Evolutionary conservation across 768 basidiomycete species (phyloP).

Genomic region (Boletellus emodensis): DNA sequence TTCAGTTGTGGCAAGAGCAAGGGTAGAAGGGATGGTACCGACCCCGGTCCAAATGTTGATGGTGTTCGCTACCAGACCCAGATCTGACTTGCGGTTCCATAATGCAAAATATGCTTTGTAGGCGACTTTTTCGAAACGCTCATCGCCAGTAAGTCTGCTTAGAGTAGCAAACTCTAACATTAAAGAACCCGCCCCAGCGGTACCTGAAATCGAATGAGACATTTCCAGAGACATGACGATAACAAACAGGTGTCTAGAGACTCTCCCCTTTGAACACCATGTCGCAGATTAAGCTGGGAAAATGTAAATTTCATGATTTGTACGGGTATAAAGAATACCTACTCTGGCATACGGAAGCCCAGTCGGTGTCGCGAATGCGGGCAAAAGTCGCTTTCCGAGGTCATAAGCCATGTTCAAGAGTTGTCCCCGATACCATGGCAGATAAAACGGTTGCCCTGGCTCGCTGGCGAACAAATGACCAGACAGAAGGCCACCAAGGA

Average conservation of each 20-base stretch:
- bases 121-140: conserved; percentile 86
- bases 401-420: conserved; percentile 80
- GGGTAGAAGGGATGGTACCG: conserved; percentile 25
- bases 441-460: conserved; percentile 59
- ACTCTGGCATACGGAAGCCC: conserved; percentile 92
- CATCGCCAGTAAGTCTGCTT: conserved; percentile 85
- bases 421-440: conserved; percentile 84
- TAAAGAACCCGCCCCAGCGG: conserved; percentile 89
- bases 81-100: conserved; percentile 86
- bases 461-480: conserved; percentile 80
- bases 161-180: conserved; percentile 94
- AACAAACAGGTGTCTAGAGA: conserved; percentile 78
- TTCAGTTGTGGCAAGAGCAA: conserved; percentile 4
- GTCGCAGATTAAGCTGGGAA: conserved; percentile 72
- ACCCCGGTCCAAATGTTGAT: conserved; percentile 83
- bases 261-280: conserved; percentile 74
- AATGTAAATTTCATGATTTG: conserved; percentile 1
- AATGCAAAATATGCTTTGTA: conserved; percentile 87
- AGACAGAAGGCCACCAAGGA: conserved; percentile 84
- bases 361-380: conserved; percentile 89
- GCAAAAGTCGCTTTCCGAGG: conserved; percentile 79
- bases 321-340: conserved; percentile 4
- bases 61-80: conserved; percentile 85
- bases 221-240: background rate
- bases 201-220: conserved; percentile 46